Conservation (phyloP, 441 rosid genomes). For the Geranium incanum region DNA sequence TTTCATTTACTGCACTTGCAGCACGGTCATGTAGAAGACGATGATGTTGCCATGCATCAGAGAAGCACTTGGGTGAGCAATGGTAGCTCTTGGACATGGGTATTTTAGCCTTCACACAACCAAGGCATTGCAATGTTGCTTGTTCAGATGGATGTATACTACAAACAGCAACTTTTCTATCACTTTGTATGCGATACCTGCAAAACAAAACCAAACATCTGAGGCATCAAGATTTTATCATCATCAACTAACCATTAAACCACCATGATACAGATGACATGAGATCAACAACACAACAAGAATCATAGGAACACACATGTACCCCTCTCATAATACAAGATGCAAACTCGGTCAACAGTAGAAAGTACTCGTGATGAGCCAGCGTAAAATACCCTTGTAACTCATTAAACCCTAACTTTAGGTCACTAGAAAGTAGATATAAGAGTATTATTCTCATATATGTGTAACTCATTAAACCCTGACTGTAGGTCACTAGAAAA, state of each 20-base stretch:
- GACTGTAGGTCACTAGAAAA: not conserved
- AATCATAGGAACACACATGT: not conserved
- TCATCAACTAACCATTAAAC: conserved; percentile 1
- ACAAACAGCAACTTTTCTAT: conserved; percentile 79
- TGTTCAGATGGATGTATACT: conserved; percentile 91
- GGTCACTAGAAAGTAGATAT: not conserved
- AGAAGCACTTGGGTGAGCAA: conserved; percentile 88
- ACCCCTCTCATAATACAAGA: not conserved
- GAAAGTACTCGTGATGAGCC: not conserved
- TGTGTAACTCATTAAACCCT: not conserved
- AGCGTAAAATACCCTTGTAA: not conserved
- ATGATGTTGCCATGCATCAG: conserved; percentile 64
- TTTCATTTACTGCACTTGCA: conserved; percentile 72
- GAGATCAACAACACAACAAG: not conserved
- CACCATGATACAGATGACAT: not conserved
- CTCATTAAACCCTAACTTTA: not conserved
- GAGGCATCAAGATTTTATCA: not conserved
- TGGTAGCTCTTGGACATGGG: conserved; percentile 87
- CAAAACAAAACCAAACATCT: conserved; percentile 19
- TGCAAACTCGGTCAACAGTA: not conserved
- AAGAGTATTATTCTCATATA: not conserved
- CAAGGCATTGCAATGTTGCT: conserved; percentile 90
- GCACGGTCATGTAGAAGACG: conserved; percentile 75
- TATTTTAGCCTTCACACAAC: conserved; percentile 80
- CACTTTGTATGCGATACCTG: conserved; percentile 95